These are phyloP conservation scores for Helichrysum umbraculigerum DNA, from an alignment of 129 eudicot genomes.

Conservation along the genomic window DNA sequence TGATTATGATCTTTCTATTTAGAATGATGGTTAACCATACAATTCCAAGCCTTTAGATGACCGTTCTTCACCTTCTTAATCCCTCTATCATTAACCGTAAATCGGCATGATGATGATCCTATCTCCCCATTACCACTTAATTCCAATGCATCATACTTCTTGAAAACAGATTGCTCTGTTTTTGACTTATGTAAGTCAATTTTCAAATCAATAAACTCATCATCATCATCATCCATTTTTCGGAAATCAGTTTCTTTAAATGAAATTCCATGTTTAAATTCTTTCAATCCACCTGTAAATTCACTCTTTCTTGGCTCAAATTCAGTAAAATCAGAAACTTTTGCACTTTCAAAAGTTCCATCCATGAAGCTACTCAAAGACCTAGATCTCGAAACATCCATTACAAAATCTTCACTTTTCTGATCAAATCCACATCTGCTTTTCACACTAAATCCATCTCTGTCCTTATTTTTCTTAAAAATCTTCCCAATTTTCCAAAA, in stretches of 20 bases:
- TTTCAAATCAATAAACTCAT: constrained; percentile 76
- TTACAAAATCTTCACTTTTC: constrained; percentile 36
- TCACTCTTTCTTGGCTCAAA: constrained; percentile 53
- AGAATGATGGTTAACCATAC: constrained; percentile 59
- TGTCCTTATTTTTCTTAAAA: constrained; percentile 61
- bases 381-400: constrained; percentile 73
- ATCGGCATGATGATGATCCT: constrained; percentile 49
- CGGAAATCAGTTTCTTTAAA: constrained; percentile 54
- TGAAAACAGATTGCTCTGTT: constrained; percentile 40
- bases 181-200: constrained; percentile 49
- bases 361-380: constrained; percentile 79
- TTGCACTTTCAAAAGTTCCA: constrained; percentile 54
- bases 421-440: constrained; percentile 37
- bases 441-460: constrained; percentile 26
- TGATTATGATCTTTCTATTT: constrained; percentile 44
- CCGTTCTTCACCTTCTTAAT: constrained; percentile 50
- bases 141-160: constrained; percentile 30
- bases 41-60: constrained; percentile 63
- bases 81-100: constrained; percentile 54
- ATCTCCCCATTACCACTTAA: constrained; percentile 27
- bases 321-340: constrained; percentile 60
- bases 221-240: constrained; percentile 63
- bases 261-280: constrained; percentile 33
- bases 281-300: constrained; percentile 28
- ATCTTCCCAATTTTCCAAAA: constrained; percentile 75